Evolutionary conservation across 228 moss, liverwort and hornwort species (phyloP).

Genomic region (Sphagnum fallax): DNA sequence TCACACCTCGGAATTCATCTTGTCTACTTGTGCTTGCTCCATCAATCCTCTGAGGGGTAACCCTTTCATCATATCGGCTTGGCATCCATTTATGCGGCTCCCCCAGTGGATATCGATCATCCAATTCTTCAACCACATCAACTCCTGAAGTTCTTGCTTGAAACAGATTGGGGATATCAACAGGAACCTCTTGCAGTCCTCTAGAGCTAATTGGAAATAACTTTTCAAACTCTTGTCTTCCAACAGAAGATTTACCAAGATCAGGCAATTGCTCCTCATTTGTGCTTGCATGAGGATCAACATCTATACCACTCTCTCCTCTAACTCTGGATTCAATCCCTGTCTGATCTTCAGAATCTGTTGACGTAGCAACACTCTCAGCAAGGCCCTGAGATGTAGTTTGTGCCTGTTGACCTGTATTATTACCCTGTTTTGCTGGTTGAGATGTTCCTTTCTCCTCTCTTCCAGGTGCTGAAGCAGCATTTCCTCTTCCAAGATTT

Average conservation of each 20-base stretch:
- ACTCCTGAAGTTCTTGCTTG: slow-evolving; percentile 17
- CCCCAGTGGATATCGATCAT: slow-evolving; percentile 16
- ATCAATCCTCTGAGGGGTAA: slow-evolving; percentile 8
- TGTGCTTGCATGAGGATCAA: slow-evolving; percentile 11
- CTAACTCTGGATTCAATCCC: slow-evolving; percentile 6
- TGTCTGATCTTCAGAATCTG: slow-evolving; percentile 52
- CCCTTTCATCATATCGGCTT: slow-evolving; percentile 6
- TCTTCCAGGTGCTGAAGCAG: slow-evolving; percentile 13
- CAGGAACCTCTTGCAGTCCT: neutral
- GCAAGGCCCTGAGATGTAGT: slow-evolving; percentile 56
- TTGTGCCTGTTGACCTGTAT: slow-evolving; percentile 15
- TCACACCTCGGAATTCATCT: slow-evolving; percentile 8
- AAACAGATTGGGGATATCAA: slow-evolving; percentile 2
- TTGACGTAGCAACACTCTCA: slow-evolving; percentile 71
- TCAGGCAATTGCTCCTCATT: slow-evolving; percentile 15
- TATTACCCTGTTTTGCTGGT: slow-evolving; percentile 38
- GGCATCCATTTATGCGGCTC: slow-evolving; percentile 8
- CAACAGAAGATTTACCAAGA: neutral
- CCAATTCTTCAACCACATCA: slow-evolving; percentile 13
- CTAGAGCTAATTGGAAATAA: slow-evolving; percentile 12
- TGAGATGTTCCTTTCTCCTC: slow-evolving; percentile 32
- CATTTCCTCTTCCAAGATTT: slow-evolving; percentile 9
- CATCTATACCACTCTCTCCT: slow-evolving; percentile 19
- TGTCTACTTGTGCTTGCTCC: slow-evolving; percentile 45
- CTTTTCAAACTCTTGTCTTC: slow-evolving; percentile 5